Percentiles rank a stretch among this genome's conserved stretches.
Evolutionary conservation across 2,329 filamentous ascomycete genomes (phyloP).

Genomic region (Aquanectria penicillioides): DNA sequence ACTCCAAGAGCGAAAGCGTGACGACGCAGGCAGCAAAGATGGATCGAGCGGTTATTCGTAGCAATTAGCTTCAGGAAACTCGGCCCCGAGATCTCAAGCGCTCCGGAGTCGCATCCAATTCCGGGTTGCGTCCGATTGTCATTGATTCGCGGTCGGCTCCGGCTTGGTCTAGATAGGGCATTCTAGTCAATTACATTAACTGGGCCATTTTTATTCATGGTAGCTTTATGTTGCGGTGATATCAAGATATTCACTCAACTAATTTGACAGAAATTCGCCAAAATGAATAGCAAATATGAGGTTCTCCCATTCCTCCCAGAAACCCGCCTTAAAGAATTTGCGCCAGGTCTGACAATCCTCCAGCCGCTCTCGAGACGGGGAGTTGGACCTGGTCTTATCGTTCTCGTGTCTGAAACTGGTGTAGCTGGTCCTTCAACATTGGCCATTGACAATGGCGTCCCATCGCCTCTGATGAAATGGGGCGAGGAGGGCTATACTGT

Average conservation of each 20-base stretch:
- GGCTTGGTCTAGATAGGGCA: too few species aligned
- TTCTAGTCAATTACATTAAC: too few species aligned
- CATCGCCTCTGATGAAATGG: conserved; percentile 72
- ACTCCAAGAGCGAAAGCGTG: too few species aligned
- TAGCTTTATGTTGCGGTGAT: too few species aligned
- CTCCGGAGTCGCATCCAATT: too few species aligned
- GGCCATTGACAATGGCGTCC: conserved; percentile 48
- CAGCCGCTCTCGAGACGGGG: conserved; percentile 12
- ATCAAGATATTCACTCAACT: background rate
- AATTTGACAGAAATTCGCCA: background rate
- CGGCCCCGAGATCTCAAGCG: too few species aligned
- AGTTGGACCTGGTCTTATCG: conserved; percentile 26
- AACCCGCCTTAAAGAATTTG: conserved; percentile 5
- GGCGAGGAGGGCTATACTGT: conserved; percentile 76
- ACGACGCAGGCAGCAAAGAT: too few species aligned
- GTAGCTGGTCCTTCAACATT: conserved; percentile 26
- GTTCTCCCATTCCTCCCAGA: conserved; percentile 11
- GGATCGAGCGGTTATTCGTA: too few species aligned
- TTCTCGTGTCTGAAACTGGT: conserved; percentile 35
- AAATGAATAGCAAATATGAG: conserved; percentile 15
- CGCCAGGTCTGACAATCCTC: conserved; percentile 8
- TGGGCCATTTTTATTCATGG: too few species aligned
- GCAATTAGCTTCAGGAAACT: too few species aligned
- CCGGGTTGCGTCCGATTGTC: too few species aligned
- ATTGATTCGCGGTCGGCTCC: too few species aligned